phyloP scores from a whole-genome alignment of 2,329 filamentous ascomycete genomes.

The Atkinsonella hypoxylon region DNA sequence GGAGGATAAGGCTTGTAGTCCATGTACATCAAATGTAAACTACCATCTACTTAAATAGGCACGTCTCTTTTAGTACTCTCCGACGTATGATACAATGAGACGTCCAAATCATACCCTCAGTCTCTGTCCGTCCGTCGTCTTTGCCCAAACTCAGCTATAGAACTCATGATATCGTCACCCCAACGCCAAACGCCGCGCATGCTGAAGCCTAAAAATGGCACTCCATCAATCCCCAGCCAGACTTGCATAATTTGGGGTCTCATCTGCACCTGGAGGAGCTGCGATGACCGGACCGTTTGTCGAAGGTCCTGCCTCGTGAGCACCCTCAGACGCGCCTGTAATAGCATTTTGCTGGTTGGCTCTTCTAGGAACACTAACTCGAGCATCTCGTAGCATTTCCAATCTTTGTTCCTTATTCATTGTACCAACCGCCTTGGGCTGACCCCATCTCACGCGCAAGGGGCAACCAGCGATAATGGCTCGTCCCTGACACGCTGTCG shows the following conservation, averaged over 20 bases:
- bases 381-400: slow-evolving; percentile 66
- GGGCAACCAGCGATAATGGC: slow-evolving; percentile 87
- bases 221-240: slow-evolving; percentile 59
- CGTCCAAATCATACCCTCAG: not conserved
- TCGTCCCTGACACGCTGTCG: slow-evolving; percentile 72
- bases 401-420: slow-evolving; percentile 79
- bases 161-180: not conserved
- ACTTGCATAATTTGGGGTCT: slow-evolving; percentile 70
- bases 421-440: slow-evolving; percentile 80
- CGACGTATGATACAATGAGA: not conserved
- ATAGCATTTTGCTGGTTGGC: slow-evolving; percentile 17
- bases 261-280: slow-evolving; percentile 65
- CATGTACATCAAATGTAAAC: slow-evolving; percentile 12
- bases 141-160: not conserved
- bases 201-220: slow-evolving; percentile 7
- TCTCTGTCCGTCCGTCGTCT: slow-evolving; percentile 2
- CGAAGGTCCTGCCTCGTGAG: slow-evolving; percentile 17
- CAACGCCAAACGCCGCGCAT: slow-evolving; percentile 20
- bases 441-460: slow-evolving; percentile 81
- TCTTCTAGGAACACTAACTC: slow-evolving; percentile 23
- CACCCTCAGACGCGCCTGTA: slow-evolving; percentile 26
- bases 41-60: slow-evolving; percentile 3
- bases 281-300: slow-evolving; percentile 38
- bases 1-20: not conserved
- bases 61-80: slow-evolving; percentile 1